Evolutionary conservation across 768 basidiomycete genomes (phyloP), one percentile per base, ranked within the genome.

Genomic region (Roridomyces roridus): DNA sequence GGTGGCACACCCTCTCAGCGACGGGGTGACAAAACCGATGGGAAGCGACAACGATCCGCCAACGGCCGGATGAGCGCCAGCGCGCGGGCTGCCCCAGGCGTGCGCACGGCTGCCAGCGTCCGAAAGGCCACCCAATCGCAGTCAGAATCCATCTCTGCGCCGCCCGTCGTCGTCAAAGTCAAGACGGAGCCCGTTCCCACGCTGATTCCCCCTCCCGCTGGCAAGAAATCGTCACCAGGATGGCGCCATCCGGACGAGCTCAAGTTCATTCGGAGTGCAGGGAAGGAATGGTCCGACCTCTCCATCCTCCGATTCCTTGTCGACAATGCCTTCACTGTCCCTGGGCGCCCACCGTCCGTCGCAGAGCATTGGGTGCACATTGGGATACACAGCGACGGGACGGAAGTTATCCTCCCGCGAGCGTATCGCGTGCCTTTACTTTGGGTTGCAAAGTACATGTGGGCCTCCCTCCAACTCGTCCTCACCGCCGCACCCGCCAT

Each of bases 181-280:
- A 46, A 59, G n/a, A 24, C 50, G 12, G 34, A 31, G 3, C 41
- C 35, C 4, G 18, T 21, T 0, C 26, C 21, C 18, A 47, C 52
- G 4, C 57, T 46, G 7, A 11, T 31, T 37, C 14, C 24, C 35
- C 11, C 37, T 40, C 37, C 8, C 6, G 6, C 11, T 28, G 17
- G 18, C 24, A 20, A 15, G 25, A 46, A 46, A 1, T 40, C 46
- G 4, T 31, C 31, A n/a, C 21, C 34, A 2, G 20, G 9, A 1
- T 78, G 77, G 77, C 65, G 67, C 20, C 77, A 79, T 62, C 76
- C 77, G 17, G 71, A 68, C 37, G 79, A 80, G 66, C 72, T 80
- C 9, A 62, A 66, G 10, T 77, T 73, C 62, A 69, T 75, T 39
- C 31, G 42, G 9, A 49, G 15, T 9, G 25, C 40, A 1, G 58